A percentile compares a stretch with the other conserved stretches of the same genome.
phyloP scores from a whole-genome alignment of 2,329 filamentous ascomycete species.

The Diaporthe sp. region DNA sequence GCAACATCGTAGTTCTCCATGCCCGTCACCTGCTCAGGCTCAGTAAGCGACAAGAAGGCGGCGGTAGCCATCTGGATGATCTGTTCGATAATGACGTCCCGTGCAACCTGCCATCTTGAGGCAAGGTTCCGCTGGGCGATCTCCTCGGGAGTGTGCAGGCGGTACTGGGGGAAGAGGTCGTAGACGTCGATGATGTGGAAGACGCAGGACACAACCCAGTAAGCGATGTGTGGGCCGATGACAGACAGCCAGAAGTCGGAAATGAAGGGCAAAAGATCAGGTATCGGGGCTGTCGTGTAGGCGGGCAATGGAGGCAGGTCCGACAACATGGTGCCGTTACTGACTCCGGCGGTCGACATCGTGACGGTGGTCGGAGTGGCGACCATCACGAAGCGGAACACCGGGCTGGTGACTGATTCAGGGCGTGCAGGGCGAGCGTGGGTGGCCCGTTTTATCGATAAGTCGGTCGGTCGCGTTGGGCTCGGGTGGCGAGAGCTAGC shows the following conservation, averaged over 20 bases:
- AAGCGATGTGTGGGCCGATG: constrained; percentile 82
- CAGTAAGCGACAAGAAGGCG: constrained; percentile 76
- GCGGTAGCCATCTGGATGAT: constrained; percentile 86
- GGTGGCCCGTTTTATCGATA: constrained; percentile 37
- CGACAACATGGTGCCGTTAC: constrained; percentile 68
- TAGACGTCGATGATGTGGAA: constrained; percentile 91
- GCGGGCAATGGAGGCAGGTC: constrained; percentile 87
- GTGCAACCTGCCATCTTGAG: constrained; percentile 85
- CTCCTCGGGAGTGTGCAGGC: constrained; percentile 94
- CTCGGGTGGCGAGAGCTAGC: not conserved
- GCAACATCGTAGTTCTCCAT: constrained; percentile 89
- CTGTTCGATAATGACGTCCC: constrained; percentile 94
- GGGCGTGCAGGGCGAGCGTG: not conserved
- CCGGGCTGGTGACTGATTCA: constrained; percentile 27
- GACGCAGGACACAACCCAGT: constrained; percentile 88
- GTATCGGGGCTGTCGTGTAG: constrained; percentile 80
- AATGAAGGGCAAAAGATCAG: constrained; percentile 81
- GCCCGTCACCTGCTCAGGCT: constrained; percentile 80
- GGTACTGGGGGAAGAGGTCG: constrained; percentile 91
- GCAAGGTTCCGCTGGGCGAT: constrained; percentile 90
- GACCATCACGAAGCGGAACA: constrained; percentile 52
- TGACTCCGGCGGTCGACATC: constrained; percentile 57
- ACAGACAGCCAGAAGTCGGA: constrained; percentile 86
- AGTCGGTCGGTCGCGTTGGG: constrained; percentile 30
- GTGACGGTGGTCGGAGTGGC: constrained; percentile 55